A percentile compares a stretch with the other conserved stretches of the same genome.
Evolutionary conservation across 352 stramenopile species (phyloP).

Genomic region (Phytopythium sindhum): DNA sequence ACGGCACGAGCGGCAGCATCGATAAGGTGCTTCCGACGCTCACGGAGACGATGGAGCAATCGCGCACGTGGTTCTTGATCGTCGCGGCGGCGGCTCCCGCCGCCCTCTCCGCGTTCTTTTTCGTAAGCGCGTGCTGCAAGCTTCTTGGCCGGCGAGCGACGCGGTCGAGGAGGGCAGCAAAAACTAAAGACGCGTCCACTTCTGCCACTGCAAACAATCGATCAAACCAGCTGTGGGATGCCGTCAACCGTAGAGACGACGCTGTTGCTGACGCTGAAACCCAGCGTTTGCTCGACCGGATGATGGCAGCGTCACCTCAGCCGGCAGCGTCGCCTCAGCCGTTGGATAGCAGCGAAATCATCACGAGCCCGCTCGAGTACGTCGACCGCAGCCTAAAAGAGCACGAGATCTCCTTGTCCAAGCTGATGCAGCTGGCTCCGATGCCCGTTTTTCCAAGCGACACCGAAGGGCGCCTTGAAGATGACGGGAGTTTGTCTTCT

Average conservation of each 20-base stretch:
- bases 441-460: background rate
- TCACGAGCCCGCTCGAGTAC: constrained; percentile 7
- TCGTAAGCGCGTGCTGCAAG: constrained; percentile 18
- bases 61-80: constrained; percentile 33
- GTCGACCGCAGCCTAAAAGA: constrained; percentile 18
- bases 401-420: constrained; percentile 10
- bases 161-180: background rate
- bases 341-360: background rate
- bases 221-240: constrained; percentile 2
- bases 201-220: background rate
- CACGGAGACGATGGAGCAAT: constrained; percentile 28
- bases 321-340: background rate
- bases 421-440: constrained; percentile 1
- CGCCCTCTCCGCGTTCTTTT: constrained; percentile 15
- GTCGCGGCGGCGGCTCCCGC: constrained; percentile 18
- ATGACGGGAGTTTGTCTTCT: constrained; percentile 6
- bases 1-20: constrained; percentile 10
- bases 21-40: constrained; percentile 16
- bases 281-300: constrained; percentile 5
- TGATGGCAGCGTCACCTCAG: background rate
- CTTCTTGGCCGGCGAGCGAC: constrained; percentile 16
- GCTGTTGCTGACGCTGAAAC: background rate
- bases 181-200: background rate
- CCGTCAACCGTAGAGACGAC: no score
- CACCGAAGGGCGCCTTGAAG: constrained; percentile 7